Evolutionary conservation across 2,329 filamentous ascomycete species (phyloP), one percentile per base, ranked within the genome.

Genomic region (Talaromyces piceae): DNA sequence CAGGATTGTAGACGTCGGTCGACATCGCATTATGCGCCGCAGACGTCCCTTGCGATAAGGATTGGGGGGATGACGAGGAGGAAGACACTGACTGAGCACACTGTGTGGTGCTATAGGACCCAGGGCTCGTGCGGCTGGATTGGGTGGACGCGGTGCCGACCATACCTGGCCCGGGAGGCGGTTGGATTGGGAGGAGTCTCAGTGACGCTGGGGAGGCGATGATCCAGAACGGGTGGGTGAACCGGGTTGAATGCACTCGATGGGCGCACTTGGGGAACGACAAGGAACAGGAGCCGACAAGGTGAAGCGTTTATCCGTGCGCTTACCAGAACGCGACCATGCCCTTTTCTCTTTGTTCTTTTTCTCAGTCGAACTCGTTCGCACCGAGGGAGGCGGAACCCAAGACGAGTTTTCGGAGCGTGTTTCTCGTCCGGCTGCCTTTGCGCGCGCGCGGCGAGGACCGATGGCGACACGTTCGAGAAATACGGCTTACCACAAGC

Each of bases 11-110:
- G 58, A 72, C 67, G 61, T 72, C 69, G 60, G 68, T 65, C 61
- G 69, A 67, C 67, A 71, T 70, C 58, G 64, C 67, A 68, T 69
- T 67, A 63, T 71, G 68, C 58, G 64, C 62, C 60, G 61, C 65
- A 53, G 65, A 60, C 47, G 69, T 60, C 58, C 60, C 58, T 59
- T 67, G 67, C 37, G 64, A 60, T 49, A 67, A 58, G 51, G 65
- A 61, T 55, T 63, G 62, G 41, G 67, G 64, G 52, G 68, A 68
- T 54, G 68, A 69, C 27, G 67, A 67, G 58, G 64, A 64, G 57
- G 67, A 69, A 13, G 67, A 69, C 30, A 68, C 63, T 27, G 68
- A 70, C 51, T 63, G 62, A 30, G 67, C 69, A 60, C 65, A 67
- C 51, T 69, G 68, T 30, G 64, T 62, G 53, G 66, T 70, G 56